phyloP scores from a whole-genome alignment of 176 grass and related monocot genomes.

The Eremochloa ophiuroides region DNA sequence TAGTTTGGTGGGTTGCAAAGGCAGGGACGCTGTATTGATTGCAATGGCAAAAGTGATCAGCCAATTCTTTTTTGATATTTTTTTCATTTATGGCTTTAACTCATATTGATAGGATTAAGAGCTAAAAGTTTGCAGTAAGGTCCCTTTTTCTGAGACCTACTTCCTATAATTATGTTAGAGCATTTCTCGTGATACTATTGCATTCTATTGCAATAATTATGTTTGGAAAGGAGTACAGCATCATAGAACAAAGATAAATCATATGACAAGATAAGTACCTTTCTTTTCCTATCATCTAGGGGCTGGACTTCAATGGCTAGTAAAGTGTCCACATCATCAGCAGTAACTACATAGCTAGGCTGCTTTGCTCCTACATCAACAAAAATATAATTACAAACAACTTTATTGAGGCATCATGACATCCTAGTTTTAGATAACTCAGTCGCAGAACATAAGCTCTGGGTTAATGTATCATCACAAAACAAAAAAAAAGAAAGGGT shows the following conservation, averaged over 20 bases:
- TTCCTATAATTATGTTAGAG: not conserved
- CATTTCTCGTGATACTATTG: not conserved
- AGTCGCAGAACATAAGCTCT: conserved; percentile 13
- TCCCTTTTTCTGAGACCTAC: not conserved
- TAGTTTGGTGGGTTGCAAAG: not conserved
- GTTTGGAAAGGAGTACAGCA: not conserved
- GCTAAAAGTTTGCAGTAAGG: not conserved
- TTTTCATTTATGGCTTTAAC: not conserved
- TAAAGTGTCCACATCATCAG: conserved; percentile 87
- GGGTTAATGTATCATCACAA: not conserved
- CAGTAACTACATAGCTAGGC: conserved; percentile 84
- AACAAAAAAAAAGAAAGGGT: conserved; percentile 7
- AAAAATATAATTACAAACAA: conserved; percentile 20
- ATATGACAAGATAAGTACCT: conserved; percentile 41
- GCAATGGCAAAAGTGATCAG: not conserved
- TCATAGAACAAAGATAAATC: conserved; percentile 9
- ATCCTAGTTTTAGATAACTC: conserved; percentile 14
- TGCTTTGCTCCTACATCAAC: conserved; percentile 65
- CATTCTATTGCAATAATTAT: not conserved
- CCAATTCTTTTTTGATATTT: not conserved
- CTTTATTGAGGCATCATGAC: conserved; percentile 21
- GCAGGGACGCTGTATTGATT: not conserved
- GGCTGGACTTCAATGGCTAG: conserved; percentile 95
- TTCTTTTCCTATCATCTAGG: conserved; percentile 90
- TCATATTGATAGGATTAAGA: not conserved